Conservation (phyloP, 2,329 filamentous ascomycete species). For the Pestalotiopsis sp. region DNA sequence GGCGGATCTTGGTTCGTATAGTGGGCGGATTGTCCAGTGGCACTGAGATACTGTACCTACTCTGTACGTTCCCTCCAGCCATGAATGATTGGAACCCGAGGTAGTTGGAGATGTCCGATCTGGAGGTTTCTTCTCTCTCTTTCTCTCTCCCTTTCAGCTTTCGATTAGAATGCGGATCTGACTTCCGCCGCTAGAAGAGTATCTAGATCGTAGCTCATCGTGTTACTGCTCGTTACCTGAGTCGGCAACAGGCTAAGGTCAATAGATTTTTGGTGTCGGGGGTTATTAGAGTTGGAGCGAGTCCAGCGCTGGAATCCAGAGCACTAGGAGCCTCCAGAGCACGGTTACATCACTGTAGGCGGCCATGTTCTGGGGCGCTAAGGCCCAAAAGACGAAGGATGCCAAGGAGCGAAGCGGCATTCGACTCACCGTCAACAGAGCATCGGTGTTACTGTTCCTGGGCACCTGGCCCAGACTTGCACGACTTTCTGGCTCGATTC, state of each 20-base stretch:
- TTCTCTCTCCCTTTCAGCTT: not conserved
- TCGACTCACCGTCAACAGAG: constrained; percentile 2
- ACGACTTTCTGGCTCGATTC: no score
- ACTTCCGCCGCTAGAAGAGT: not conserved
- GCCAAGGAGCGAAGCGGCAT: not conserved
- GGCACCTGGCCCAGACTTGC: not conserved
- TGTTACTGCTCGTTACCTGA: not conserved
- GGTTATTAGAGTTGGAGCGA: no score
- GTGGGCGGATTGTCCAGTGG: not conserved
- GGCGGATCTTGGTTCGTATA: not conserved
- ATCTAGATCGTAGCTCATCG: not conserved
- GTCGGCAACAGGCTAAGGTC: not conserved
- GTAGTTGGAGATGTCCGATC: not conserved
- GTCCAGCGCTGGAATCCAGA: not conserved
- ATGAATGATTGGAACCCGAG: not conserved
- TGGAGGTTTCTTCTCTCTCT: not conserved
- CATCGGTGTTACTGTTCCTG: constrained; percentile 3
- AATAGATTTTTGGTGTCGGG: not conserved
- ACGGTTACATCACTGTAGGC: not conserved
- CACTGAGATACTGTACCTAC: no score
- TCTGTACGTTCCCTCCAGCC: not conserved
- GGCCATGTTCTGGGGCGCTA: not conserved
- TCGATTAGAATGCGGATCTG: not conserved
- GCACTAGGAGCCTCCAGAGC: not conserved
- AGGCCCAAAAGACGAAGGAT: not conserved